Base-by-base conservation (phyloP, 202 grass and related monocot genomes). In the Zoysia matrella region DNA sequence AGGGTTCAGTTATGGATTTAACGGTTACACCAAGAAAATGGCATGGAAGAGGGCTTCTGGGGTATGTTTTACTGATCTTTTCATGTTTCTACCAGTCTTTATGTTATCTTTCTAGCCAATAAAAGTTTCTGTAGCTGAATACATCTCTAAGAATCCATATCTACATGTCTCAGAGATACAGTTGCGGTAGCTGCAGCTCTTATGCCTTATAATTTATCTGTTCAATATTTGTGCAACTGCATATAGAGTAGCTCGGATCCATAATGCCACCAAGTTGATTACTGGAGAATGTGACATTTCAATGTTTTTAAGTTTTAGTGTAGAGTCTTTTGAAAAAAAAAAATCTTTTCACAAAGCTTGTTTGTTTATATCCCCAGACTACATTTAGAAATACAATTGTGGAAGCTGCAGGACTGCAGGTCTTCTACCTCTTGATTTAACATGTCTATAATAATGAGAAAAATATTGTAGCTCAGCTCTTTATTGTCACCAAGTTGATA, bases 11-110 rank as follows among this genome's bases (percentile, higher is more conserved):
- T 80, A 81, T 94, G 85, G 69, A 92, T 79, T 65, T 90, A 48
- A 89, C 56, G 51, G 79, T 99, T 77, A 99, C 91, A 63, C 96
- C 96, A 83, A 93, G 93, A 74, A 77, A 83, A 42, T 99, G 96
- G 96, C 65, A 80, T 58, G 96, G 96, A 73, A 88, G 89, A 86
- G 96, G 91, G 55, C 89, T 96, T 72, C 73, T 99, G 70, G 93
- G 96, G 96, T 99, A 93, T 75, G 84, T 41, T 72, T 86, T 80
- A 81, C 67, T 75, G 65, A 65, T 65, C 3, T 40, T 65, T 65
- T 9, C 18, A 69, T 43, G 64, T 69, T 61, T 10, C 16, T 76
- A 13, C 73, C 18, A 11, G 8, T 56, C 48, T 12, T 83, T 76
- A 3, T 75, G 51, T 75, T 65, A n/a, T 0, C 0, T 41, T 80